Conservation (phyloP, 495 filamentous ascomycete species). For the Penicillium subrubescens region DNA sequence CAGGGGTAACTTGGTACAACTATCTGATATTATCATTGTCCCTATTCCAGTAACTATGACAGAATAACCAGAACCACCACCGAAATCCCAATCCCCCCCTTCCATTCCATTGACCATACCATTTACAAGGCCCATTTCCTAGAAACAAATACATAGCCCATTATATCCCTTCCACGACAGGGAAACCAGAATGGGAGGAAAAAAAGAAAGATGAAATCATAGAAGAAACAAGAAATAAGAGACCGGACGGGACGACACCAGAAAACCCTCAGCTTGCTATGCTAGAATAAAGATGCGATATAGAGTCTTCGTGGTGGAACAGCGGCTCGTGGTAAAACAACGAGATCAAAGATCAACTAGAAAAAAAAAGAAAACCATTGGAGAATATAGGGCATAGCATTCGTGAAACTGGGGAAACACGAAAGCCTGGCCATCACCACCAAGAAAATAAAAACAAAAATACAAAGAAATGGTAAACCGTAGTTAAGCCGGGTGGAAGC, state of each 20-base stretch:
- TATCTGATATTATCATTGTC: background rate
- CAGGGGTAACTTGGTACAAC: background rate
- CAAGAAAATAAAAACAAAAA: background rate
- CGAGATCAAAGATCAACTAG: background rate
- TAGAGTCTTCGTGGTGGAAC: conserved; percentile 9
- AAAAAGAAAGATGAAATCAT: conserved; percentile 5
- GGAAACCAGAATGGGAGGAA: background rate
- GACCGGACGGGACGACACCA: conserved; percentile 22
- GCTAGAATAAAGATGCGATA: conserved; percentile 32
- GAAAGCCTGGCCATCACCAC: conserved; percentile 10
- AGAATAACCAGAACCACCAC: background rate
- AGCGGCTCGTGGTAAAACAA: background rate
- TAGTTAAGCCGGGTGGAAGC: background rate
- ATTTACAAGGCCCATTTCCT: conserved; percentile 2
- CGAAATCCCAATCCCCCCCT: background rate
- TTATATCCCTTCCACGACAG: background rate
- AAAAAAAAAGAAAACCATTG: conserved; percentile 9
- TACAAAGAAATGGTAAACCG: background rate
- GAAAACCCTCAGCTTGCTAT: conserved; percentile 34
- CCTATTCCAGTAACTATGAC: background rate
- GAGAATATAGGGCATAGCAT: conserved; percentile 19
- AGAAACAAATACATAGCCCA: background rate
- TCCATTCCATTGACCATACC: background rate
- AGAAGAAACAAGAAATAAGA: conserved; percentile 7
- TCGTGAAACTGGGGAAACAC: conserved; percentile 14